Percentiles rank a stretch among this genome's conserved stretches.
These are phyloP conservation scores for Phialophora verrucosa DNA, from an alignment of 2,329 filamentous ascomycete genomes.

Conservation along the genomic window DNA sequence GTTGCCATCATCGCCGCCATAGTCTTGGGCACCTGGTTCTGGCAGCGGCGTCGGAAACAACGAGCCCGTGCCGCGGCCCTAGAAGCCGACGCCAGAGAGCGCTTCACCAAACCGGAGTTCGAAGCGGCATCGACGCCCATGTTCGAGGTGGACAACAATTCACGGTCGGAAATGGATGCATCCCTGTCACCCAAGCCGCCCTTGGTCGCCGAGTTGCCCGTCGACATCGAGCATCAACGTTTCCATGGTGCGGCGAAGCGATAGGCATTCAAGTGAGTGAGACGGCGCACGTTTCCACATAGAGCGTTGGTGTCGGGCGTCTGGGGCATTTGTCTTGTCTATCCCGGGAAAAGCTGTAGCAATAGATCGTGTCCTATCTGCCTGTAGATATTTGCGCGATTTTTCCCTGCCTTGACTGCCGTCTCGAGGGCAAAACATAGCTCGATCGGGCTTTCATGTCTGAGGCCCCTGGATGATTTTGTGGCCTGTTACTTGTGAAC, in stretches of 20 bases:
- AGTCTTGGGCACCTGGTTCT: conserved; percentile 13
- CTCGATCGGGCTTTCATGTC: no score
- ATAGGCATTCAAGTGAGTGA: not conserved
- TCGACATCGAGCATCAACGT: not conserved
- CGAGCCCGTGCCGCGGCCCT: not conserved
- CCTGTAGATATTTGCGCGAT: not conserved
- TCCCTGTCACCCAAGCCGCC: conserved; percentile 20
- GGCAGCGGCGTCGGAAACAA: conserved; percentile 6
- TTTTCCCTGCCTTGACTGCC: not conserved
- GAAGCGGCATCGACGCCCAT: conserved; percentile 5
- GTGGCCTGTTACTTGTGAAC: no score
- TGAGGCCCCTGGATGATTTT: no score
- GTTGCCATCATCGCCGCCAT: conserved; percentile 23
- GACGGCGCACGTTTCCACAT: not conserved
- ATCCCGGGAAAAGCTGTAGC: not conserved
- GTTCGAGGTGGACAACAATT: conserved; percentile 17
- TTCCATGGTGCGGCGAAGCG: not conserved
- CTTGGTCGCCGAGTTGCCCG: conserved; percentile 27
- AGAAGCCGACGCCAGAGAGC: not conserved
- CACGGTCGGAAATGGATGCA: conserved; percentile 16
- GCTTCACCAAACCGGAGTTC: not conserved
- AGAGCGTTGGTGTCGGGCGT: conserved; percentile 3
- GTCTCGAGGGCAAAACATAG: no score
- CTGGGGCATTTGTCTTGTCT: not conserved
- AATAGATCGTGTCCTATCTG: not conserved